Evolutionary conservation across 305 asterid genomes (phyloP), one percentile per base, ranked within the genome.

Genomic region (Petunia hybrid): DNA sequence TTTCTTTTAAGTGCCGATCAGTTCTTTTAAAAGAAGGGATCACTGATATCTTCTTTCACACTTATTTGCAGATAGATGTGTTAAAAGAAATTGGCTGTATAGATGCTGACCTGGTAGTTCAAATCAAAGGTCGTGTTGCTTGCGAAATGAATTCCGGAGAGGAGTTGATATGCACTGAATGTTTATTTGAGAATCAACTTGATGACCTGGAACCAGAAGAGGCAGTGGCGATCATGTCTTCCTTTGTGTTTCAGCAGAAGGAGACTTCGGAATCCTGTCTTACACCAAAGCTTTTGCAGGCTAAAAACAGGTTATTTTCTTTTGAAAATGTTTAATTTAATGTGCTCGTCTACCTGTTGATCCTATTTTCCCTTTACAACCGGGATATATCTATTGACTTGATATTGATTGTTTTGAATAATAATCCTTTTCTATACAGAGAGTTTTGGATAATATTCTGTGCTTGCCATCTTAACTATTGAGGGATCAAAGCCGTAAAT

Each of bases 131-230:
- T 45, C 98, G 99, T 68, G 99, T 96, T 83, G 99, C 99, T 81
- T 94, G 99, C 81, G 98, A 94, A 86, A 96, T 96, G 99, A 96
- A 96, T 87, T 96, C 99, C 69, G 99, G 98, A 86, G 99, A 96
- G 91, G 99, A 96, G 86, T 87, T 96, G 87, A 94, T 94, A 84
- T 88, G 98, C 85, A 96, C 99, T 0, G 99, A 96, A 85, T 94
- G 97, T 91, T 89, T 96, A 92, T 96, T 96, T 84, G 99, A 96
- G 85, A 94, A 94, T 87, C 99, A 96, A 84, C 87, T 96, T 82
- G 95, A 92, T 82, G 99, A 90, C 84, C 90, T 96, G 87, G 98
- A 93, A 87, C 98, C 99, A 48, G 99, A 96, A 89, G 99, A 96
- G 91, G 98, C 97, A 81, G 98, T 94, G 84, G 99, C 99, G 12